Percentiles rank a stretch among this genome's conserved stretches.
These are phyloP conservation scores for Nicotiana tabacum DNA, from an alignment of 257 asterid genomes.

Conservation along the genomic window DNA sequence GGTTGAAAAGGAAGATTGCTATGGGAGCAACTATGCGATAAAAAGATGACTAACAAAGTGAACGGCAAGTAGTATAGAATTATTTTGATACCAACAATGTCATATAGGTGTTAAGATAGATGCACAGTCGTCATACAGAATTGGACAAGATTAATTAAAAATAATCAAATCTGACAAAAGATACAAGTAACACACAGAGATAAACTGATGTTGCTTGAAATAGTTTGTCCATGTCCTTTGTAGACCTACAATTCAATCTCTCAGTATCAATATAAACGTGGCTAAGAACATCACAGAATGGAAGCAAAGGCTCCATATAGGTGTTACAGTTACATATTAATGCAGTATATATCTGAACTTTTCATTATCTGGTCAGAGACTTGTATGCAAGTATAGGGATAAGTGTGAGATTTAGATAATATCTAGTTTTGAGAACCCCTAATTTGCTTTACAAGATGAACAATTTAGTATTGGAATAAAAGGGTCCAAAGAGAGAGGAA, in stretches of 20 bases:
- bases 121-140: not conserved
- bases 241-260: not conserved
- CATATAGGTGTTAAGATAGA: not conserved
- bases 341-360: not conserved
- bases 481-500: not conserved
- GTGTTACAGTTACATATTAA: not conserved
- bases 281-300: not conserved
- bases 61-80: not conserved
- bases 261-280: not conserved
- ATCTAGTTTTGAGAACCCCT: not conserved
- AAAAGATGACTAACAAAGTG: not conserved
- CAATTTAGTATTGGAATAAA: not conserved
- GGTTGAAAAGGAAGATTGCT: not conserved
- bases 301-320: not conserved
- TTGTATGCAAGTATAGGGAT: not conserved
- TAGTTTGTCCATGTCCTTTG: not conserved
- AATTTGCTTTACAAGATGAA: not conserved
- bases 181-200: not conserved
- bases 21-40: not conserved
- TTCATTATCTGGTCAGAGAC: not conserved
- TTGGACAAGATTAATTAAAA: not conserved
- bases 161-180: not conserved
- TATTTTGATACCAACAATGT: too few species aligned
- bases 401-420: not conserved
- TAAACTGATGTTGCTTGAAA: not conserved